These are phyloP conservation scores for Hydrangea macrophylla DNA, from an alignment of 148 eudicot species.

Conservation along the genomic window DNA sequence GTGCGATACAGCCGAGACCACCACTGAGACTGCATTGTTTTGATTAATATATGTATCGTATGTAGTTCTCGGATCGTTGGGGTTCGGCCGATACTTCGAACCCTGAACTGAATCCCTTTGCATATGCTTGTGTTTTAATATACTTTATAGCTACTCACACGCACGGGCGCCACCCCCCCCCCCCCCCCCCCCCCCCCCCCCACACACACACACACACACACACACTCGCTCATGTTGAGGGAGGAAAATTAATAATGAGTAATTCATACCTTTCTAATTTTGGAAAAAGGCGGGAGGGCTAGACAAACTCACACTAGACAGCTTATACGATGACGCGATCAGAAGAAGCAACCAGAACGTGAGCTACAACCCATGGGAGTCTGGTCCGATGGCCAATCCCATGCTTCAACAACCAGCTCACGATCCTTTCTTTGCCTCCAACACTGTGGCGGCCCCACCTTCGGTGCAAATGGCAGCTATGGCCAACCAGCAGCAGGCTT, in stretches of 20 bases:
- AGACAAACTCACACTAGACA: constrained; percentile 81
- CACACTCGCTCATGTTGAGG: not conserved
- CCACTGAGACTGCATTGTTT: too few relatives aligned
- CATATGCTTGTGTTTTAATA: too few relatives aligned
- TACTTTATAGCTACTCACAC: too few relatives aligned
- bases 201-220: not conserved
- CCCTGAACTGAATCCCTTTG: too few relatives aligned
- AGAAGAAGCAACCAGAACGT: constrained; percentile 74
- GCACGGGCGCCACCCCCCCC: too few relatives aligned
- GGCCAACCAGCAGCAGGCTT: constrained; percentile 72
- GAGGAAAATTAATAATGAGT: not conserved
- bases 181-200: not conserved
- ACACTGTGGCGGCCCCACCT: constrained; percentile 46
- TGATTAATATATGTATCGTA: too few relatives aligned
- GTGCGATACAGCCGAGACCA: too few relatives aligned
- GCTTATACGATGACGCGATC: constrained; percentile 90
- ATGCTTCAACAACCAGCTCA: constrained; percentile 52
- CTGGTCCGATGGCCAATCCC: constrained; percentile 40
- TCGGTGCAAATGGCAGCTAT: constrained; percentile 78
- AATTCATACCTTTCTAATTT: not conserved
- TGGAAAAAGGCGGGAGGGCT: constrained; percentile 74
- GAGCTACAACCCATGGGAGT: constrained; percentile 92
- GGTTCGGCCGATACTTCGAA: too few relatives aligned
- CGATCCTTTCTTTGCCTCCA: constrained; percentile 66
- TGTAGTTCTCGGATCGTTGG: too few relatives aligned